Evolutionary conservation across 2,329 filamentous ascomycete species (phyloP).

Genomic region (Cytospora schulzeri): DNA sequence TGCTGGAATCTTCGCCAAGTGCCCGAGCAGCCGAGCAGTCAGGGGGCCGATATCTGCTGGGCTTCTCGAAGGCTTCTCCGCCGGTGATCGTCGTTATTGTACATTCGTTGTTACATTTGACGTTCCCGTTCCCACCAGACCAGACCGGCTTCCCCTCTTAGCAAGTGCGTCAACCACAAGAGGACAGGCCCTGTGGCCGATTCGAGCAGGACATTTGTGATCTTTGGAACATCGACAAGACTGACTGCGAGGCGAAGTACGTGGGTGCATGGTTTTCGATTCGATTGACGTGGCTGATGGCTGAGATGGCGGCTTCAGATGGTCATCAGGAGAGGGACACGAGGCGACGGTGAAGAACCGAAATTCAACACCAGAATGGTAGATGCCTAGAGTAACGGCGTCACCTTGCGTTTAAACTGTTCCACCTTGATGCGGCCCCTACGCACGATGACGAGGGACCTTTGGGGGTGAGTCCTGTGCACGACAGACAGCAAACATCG

Average conservation of each 20-base stretch:
- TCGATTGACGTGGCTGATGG: conserved; percentile 2
- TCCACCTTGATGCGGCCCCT: conserved; percentile 9
- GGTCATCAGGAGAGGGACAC: background rate
- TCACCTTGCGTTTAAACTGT: conserved; percentile 1
- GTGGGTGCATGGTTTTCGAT: background rate
- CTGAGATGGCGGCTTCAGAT: background rate
- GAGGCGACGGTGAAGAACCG: background rate
- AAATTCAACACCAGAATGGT: background rate
- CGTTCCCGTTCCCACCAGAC: conserved; percentile 5
- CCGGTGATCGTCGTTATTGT: conserved; percentile 10
- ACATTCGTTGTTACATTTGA: background rate
- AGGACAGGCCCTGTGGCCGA: background rate
- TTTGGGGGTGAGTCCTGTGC: background rate
- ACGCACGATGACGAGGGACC: conserved; percentile 5
- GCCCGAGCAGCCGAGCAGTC: background rate
- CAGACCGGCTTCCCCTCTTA: background rate
- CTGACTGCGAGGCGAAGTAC: background rate
- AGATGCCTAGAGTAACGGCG: conserved; percentile 1
- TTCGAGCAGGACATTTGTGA: background rate
- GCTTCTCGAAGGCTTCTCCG: conserved; percentile 2
- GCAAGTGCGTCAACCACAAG: background rate
- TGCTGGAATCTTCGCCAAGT: background rate
- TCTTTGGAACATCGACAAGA: background rate
- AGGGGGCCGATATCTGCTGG: background rate
- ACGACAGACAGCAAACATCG: background rate